Base-by-base conservation (phyloP, 805 yeast species). In the Saturnispora mendoncae region DNA sequence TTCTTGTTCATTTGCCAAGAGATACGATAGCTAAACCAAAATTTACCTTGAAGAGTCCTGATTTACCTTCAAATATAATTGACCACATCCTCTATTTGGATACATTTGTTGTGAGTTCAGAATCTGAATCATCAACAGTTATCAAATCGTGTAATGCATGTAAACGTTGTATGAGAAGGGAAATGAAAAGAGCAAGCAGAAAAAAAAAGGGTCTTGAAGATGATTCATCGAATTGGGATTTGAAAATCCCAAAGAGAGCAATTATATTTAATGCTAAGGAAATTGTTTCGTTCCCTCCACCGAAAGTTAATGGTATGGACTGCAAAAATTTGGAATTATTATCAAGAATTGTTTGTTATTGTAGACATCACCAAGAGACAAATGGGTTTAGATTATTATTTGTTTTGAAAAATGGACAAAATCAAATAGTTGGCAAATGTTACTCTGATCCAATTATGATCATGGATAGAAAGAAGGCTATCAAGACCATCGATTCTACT, bases 311-410 rank as follows among this genome's bases (percentile, higher is more conserved):
- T 38, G 12, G 50, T 56, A n/a, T 17, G 2, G 51, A 46, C 34
- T 56, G 43, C 13, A 70, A 68, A 48, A 56, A 67, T 2, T 54
- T 75, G 30, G 78, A 74, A 33, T 54, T 75, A 26, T 61, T 72
- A 28, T 74, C 95, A 19, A 75, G 98, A 61, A 76, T 92, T 32
- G 90, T 90, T 8, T 90, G 98, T 61, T 90, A 92, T 59, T 92
- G 97, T 64, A 76, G 97, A 49, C 98, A 92, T 61, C 98, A 92
- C 61, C 77, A 78, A 49, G 95, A 88, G 47, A 67, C 79, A n/a
- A 72, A 72, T 31, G 98, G 98, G 1, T 90, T 88, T 66, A 77
- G 76, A 54, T 65, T 84, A 30, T 62, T 84, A 35, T 76, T 84
- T 47, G 74, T 82, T 3, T 55, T 90, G 38, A 79, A 76, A 46